These are phyloP conservation scores for Mortierella claussenii DNA, from an alignment of 192 early-diverging fungal genomes.

Conservation along the genomic window DNA sequence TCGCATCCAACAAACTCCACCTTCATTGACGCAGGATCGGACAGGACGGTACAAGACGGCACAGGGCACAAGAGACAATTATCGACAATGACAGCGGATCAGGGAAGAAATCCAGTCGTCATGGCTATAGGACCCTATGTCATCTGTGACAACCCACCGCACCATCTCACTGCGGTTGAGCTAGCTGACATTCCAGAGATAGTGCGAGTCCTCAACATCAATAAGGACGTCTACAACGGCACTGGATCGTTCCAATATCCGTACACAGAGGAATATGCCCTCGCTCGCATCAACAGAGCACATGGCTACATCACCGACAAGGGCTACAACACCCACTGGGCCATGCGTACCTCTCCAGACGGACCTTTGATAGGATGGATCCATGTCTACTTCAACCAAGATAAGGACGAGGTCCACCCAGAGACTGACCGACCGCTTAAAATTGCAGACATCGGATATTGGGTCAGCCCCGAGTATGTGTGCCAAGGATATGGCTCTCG, in stretches of 20 bases:
- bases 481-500: conserved; percentile 21
- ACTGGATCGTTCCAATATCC: conserved; percentile 37
- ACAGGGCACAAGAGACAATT: too few species aligned
- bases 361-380: conserved; percentile 43
- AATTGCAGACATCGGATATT: conserved; percentile 28
- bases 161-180: conserved; percentile 31
- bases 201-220: conserved; percentile 35
- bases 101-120: not conserved
- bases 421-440: conserved; percentile 10
- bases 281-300: conserved; percentile 15
- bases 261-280: conserved; percentile 26
- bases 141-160: conserved; percentile 23
- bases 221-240: conserved; percentile 37
- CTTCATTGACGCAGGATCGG: too few species aligned
- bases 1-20: not conserved
- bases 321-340: conserved; percentile 34
- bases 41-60: too few species aligned
- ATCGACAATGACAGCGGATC: conserved; percentile 4
- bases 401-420: conserved; percentile 11
- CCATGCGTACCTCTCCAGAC: conserved; percentile 35
- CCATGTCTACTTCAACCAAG: conserved; percentile 9
- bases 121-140: conserved; percentile 30
- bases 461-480: conserved; percentile 32
- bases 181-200: conserved; percentile 32
- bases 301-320: not conserved